Base-by-base conservation (phyloP, 2,329 filamentous ascomycete species). In the Monilinia aucupariae region DNA sequence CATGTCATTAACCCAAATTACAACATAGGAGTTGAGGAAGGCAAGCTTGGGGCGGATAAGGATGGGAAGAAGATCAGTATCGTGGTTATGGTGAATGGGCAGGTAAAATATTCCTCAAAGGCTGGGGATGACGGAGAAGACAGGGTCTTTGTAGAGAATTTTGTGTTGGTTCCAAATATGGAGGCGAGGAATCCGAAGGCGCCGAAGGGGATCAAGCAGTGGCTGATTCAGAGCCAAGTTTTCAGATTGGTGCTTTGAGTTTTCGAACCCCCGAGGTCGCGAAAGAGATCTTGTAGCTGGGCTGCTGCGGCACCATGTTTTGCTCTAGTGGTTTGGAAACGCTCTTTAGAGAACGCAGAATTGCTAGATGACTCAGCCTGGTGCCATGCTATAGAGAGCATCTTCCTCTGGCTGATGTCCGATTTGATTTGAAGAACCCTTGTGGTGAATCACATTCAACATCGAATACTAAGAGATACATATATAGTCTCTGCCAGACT, bases 151-250 rank as follows among this genome's bases (percentile, higher is more conserved):
- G 88, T 85, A 71, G 92, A 96, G 75, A 87, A 83, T 0, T 88
- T 96, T 73, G 83, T 96, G 30, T 79, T 96, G 61, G 89, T 93
- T 45, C 91, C 92, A 9, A 90, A 91, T 76, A 82, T 85, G 83
- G 83, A 86, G 67, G 76, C 80, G 0, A 78, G 81, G 68, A 78
- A 76, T 5, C 77, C 77, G 62, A 85, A 83, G 66, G 80, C 82
- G 43, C 75, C 80, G 2, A 80, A 81, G 64, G 80, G 80, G 1
- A 70, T 80, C 60, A 82, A 81, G 71, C 79, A 80, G 68, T 90
- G 86, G 81, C 75, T 91, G 63, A 83, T 91, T 68, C 81, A 86
- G 72, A 89, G 85, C 66, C 88, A 92, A 75, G 91, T 87, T 71
- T 91, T 90, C 70, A 81, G 88, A 62, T 67, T 81, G 30, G 61